phyloP scores from a whole-genome alignment of 768 basidiomycete species.

The Galerina sulciceps region DNA sequence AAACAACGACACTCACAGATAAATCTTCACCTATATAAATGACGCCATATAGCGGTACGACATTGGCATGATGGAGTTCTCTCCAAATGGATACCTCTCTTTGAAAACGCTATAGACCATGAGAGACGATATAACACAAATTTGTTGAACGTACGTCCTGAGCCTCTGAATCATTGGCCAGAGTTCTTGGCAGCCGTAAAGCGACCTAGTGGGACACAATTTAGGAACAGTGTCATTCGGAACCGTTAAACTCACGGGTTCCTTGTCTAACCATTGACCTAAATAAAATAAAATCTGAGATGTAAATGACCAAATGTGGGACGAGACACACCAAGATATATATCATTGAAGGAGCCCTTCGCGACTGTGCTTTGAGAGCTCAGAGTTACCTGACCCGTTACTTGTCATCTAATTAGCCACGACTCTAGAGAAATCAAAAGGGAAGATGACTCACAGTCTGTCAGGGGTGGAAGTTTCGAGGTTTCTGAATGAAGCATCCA shows the following conservation, averaged over 20 bases:
- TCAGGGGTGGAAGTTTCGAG: constrained; percentile 43
- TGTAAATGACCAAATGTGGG: not conserved
- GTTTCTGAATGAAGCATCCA: constrained; percentile 43
- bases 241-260: constrained; percentile 26
- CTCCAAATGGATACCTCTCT: constrained; percentile 48
- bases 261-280: constrained; percentile 48
- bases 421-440: not conserved
- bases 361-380: constrained; percentile 32
- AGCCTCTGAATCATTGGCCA: constrained; percentile 35
- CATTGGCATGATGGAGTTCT: constrained; percentile 42
- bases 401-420: constrained; percentile 24
- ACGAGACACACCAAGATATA: constrained; percentile 37
- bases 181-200: constrained; percentile 38
- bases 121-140: not conserved
- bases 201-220: constrained; percentile 36
- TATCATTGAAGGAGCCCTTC: constrained; percentile 42
- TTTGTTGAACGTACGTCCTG: constrained; percentile 32
- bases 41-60: constrained; percentile 43
- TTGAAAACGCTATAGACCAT: constrained; percentile 39
- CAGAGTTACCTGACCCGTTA: constrained; percentile 44
- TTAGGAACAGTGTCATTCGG: not conserved
- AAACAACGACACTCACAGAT: constrained; percentile 28
- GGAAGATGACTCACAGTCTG: constrained; percentile 37
- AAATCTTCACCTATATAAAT: constrained; percentile 35
- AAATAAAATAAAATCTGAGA: constrained; percentile 1